A percentile compares a stretch with the other conserved stretches of the same genome.
Conservation (phyloP, 257 asterid genomes). For the Nicotiana otophora region DNA sequence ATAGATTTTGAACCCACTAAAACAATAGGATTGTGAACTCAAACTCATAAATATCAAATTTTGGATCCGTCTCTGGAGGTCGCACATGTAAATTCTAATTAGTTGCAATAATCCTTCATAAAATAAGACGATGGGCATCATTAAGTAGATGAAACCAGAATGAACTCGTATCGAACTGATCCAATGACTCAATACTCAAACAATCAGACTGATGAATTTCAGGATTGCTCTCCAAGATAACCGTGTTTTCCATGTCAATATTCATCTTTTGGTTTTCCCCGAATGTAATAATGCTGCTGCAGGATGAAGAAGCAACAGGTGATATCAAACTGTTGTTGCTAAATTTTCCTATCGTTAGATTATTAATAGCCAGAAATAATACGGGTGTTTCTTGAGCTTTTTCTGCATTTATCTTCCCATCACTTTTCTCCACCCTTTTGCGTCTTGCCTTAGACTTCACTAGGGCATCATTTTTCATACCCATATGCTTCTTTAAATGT, state of each 20-base stretch:
- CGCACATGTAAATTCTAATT: too few relatives aligned
- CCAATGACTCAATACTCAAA: not conserved
- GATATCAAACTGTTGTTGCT: not conserved
- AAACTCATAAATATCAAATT: too few relatives aligned
- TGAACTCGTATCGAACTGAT: not conserved
- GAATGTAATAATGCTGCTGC: not conserved
- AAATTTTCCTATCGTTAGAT: not conserved
- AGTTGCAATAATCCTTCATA: not conserved
- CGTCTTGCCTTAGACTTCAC: not conserved
- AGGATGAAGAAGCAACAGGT: not conserved
- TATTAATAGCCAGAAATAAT: not conserved
- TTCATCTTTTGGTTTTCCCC: not conserved
- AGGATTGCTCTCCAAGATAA: slow-evolving; percentile 8
- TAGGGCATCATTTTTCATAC: not conserved
- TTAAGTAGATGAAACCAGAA: not conserved
- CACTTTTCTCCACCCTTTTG: not conserved
- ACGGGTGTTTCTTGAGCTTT: not conserved
- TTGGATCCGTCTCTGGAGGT: too few relatives aligned
- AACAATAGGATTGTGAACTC: too few relatives aligned
- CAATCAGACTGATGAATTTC: not conserved
- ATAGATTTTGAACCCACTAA: too few relatives aligned
- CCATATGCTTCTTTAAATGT: not conserved
- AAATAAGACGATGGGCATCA: not conserved
- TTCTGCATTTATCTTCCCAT: too few relatives aligned
- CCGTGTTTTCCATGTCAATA: not conserved